Evolutionary conservation across 768 basidiomycete genomes (phyloP), one percentile per base, ranked within the genome.

Genomic region (Suillus subluteus): DNA sequence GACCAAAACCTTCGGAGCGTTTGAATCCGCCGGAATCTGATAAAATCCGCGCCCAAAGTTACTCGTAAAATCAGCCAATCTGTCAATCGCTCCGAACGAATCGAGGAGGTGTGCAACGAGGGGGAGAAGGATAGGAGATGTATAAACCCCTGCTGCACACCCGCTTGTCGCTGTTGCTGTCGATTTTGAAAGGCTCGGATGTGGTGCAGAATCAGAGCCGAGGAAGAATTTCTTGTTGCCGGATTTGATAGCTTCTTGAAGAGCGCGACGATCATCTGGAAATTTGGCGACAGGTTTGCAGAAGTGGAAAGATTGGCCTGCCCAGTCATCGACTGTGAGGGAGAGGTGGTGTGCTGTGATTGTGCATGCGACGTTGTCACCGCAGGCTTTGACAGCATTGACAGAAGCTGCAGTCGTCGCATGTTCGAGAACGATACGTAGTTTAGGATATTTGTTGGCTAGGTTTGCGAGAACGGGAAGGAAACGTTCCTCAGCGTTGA

Each of bases 231-330:
- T 32, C 30, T 62, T 65, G 80, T 52, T 67, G 91, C 94, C 94
- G 82, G 92, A 87, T 68, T 78, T 82, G 56, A 98, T 85, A 37
- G 95, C 88, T 26, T 91, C 84, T 62, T 87, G 86, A 65, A 99
- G 79, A 16, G 97, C 95, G 72, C 87, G 78, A 18, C 97, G 85
- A 76, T 99, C 98, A 70, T 92, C 90, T 2, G 97, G 97, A 76
- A 88, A 96, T 79, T 99, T 99, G 15, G 98, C 96, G 26, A 99
- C 92, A 0, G 98, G 98, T 78, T 99, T 99, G 83, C 98, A 99
- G 79, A 92, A 99, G 73, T 97, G 87, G 86, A 92, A 95, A 3
- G 94, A 87, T 77, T 99, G 95, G 2, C 96, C 94, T 2, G 96
- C 96, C 89, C 96, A 98, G 71, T 96, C 93, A 78, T 99, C 97